Evolutionary conservation across 2,329 filamentous ascomycete genomes (phyloP).

Genomic region (Sporothrix brasiliensis): DNA sequence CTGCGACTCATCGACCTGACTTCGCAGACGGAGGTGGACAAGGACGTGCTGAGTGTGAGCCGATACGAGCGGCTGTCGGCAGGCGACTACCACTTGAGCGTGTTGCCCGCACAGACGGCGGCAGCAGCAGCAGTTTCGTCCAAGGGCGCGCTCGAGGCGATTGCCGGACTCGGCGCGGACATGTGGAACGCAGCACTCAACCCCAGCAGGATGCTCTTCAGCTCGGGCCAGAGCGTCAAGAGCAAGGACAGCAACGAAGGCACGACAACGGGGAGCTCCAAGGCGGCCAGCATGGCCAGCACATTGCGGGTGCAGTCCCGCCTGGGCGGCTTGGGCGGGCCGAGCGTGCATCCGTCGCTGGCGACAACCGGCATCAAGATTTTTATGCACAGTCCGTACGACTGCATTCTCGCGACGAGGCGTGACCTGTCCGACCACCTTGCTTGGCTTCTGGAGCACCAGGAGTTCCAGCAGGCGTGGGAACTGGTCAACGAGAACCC

Average conservation of each 20-base stretch:
- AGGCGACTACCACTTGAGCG: conserved; percentile 86
- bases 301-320: conserved; percentile 40
- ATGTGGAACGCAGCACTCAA: conserved; percentile 92
- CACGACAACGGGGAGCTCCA: conserved; percentile 42
- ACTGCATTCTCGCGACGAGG: conserved; percentile 90
- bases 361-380: conserved; percentile 66
- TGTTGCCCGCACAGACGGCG: conserved; percentile 73
- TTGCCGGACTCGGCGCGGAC: conserved; percentile 71
- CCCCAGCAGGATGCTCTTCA: conserved; percentile 77
- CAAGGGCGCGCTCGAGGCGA: conserved; percentile 73
- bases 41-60: conserved; percentile 81
- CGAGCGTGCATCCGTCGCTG: conserved; percentile 56
- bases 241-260: conserved; percentile 65
- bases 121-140: conserved; percentile 66
- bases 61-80: conserved; percentile 84
- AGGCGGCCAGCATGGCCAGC: conserved; percentile 41
- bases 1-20: conserved; percentile 86
- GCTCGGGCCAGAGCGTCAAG: conserved; percentile 76
- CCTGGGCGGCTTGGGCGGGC: neutral
- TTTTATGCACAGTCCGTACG: conserved; percentile 94
- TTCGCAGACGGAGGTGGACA: conserved; percentile 83
- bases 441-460: conserved; percentile 78
- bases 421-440: conserved; percentile 85
- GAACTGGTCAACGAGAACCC: conserved; percentile 86
- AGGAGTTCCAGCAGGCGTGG: conserved; percentile 85